Evolutionary conservation across 176 grass and related monocot genomes (phyloP).

Genomic region (Rhynchospora tenuis): DNA sequence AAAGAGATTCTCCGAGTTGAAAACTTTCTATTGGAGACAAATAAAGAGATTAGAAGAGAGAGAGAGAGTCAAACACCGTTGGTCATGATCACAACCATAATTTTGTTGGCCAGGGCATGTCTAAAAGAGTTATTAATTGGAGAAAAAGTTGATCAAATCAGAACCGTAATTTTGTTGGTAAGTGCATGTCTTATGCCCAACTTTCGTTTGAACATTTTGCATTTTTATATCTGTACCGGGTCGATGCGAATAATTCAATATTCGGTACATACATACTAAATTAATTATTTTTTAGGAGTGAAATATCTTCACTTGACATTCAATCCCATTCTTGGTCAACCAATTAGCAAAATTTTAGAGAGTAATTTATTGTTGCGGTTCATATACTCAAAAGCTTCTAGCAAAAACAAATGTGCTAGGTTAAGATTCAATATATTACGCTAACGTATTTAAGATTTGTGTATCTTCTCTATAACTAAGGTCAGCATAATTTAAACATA

Average conservation of each 20-base stretch:
- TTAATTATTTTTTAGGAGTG: neutral
- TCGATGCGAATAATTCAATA: neutral
- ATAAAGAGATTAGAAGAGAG: neutral
- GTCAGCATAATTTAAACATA: neutral
- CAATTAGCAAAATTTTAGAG: neutral
- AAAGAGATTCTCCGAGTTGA: neutral
- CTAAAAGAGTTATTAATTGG: neutral
- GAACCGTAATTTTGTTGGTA: neutral
- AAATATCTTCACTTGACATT: neutral
- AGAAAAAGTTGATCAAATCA: neutral
- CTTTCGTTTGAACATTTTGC: neutral
- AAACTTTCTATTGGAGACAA: neutral
- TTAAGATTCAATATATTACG: neutral
- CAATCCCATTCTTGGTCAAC: neutral
- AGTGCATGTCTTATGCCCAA: neutral
- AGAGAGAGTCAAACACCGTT: neutral
- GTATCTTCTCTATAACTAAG: neutral
- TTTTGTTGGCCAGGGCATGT: conserved; percentile 14
- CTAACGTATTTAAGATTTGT: neutral
- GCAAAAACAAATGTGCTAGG: neutral
- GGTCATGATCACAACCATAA: conserved; percentile 16
- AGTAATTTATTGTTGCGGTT: neutral
- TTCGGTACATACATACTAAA: neutral
- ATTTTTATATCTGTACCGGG: neutral
- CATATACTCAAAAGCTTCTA: neutral